Base-by-base conservation (phyloP, 805 yeast species). In the Metschnikowia hibisci region DNA sequence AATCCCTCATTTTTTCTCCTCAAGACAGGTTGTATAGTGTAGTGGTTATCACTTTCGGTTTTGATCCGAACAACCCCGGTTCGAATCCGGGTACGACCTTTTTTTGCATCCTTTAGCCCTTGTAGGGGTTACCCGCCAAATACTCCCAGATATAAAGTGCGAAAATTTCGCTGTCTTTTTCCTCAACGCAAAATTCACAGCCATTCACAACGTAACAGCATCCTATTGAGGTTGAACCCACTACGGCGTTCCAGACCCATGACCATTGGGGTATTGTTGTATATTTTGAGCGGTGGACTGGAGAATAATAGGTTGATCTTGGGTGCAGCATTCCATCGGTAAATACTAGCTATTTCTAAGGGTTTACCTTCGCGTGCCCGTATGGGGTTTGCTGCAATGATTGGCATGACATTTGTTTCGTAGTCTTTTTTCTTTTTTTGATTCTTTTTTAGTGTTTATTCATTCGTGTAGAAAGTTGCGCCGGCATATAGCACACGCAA, bases 31-130 rank as follows among this genome's bases (percentile, higher is more conserved):
- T 64, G 69, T 77, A 77, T 80, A 78, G 84, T 80, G 84, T 80
- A 80, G 84, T 78, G 84, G 84, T 80, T 78, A 80, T 80, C 84
- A 80, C 85, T 72, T 72, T 78, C 78, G 84, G 84, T 80, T 80
- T 76, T 80, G 84, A 80, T 80, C 84, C 84, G 78, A 65, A 70
- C 80, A 78, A 80, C 85, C 84, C 84, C 84, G 79, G 85, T 80
- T 80, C 86, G 85, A 80, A 78, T 78, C 85, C 84, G 84, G 84
- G 84, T 75, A 77, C 77, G 85, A 79, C 84, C 84, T 34, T 40
- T 51, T 58, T 62, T 47, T 49, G 27, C 12, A 2, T 26, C 10
- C 29, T 12, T 38, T 10, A 1, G 5, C 9, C 4, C 9, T 18
- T 18, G 22, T 27, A 3, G 11, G 29, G 32, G 59, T 63, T 63